These are phyloP conservation scores for Mrakiaceae sp. DNA, from an alignment of 1,284 basidiomycete species.

Conservation along the genomic window DNA sequence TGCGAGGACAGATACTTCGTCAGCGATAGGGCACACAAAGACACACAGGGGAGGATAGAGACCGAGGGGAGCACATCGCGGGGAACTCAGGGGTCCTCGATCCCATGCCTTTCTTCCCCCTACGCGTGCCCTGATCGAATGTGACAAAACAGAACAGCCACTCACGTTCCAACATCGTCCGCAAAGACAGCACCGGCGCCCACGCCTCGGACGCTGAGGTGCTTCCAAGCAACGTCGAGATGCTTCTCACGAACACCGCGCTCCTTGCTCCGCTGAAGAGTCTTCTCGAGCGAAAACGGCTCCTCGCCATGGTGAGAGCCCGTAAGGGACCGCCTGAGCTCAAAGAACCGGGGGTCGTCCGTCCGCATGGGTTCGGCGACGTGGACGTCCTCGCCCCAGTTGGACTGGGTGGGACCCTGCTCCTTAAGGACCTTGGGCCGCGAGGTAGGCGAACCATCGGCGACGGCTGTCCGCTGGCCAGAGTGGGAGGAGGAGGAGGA, in stretches of 20 bases:
- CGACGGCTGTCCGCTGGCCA: too few relatives aligned
- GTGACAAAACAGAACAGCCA: neutral
- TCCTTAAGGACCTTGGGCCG: too few relatives aligned
- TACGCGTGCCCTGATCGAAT: too few relatives aligned
- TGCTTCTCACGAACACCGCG: neutral
- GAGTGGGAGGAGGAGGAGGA: too few relatives aligned
- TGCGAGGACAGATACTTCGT: neutral
- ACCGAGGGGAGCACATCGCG: too few relatives aligned
- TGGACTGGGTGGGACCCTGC: neutral
- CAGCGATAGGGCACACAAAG: too few relatives aligned
- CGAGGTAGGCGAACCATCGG: too few relatives aligned
- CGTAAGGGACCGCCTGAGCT: conserved; percentile 7
- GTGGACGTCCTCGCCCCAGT: conserved; percentile 1
- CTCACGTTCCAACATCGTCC: conserved; percentile 5
- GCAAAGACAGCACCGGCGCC: conserved; percentile 17
- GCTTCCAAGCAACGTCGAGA: conserved; percentile 14
- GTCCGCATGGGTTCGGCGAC: conserved; percentile 1
- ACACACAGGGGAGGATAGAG: too few relatives aligned
- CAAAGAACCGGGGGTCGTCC: conserved; percentile 9
- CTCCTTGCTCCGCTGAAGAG: conserved; percentile 1
- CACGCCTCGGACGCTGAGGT: conserved; percentile 12
- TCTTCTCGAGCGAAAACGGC: conserved; percentile 2
- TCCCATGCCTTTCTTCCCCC: too few relatives aligned
- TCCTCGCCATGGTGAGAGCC: neutral
- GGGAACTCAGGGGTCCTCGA: too few relatives aligned